Base-by-base conservation (phyloP, 768 basidiomycete genomes). In the Cyclocybe aegerita region DNA sequence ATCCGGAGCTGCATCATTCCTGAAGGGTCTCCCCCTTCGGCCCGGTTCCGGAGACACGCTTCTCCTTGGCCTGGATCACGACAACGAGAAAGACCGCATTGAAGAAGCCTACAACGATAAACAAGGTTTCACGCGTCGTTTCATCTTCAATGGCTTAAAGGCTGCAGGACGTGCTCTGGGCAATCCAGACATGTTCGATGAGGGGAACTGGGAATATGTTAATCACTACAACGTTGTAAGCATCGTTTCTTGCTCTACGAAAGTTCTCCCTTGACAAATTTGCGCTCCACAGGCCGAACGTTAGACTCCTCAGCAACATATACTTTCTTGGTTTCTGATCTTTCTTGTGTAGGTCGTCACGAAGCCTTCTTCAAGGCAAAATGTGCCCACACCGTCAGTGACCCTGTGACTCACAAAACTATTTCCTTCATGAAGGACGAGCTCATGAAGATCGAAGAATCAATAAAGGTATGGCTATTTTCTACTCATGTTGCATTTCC, bases 21-120 rank as follows among this genome's bases (percentile, higher is more conserved):
- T 99, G 44, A 75, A 76, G 6, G 82, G 83, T 2, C 71, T 98
- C 29, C 94, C 94, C 4, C 73, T 98, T 17, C 82, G 87, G 10
- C 71, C 88, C 8, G 80, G 85, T 5, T 75, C 71, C 14, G 85
- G 84, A 2, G 95, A 97, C 65, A 96, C 91, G 0, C 74, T 98
- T 7, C 71, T 98, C 2, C 76, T 99, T 8, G 95, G 95, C n/a
- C 70, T 98, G 39, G 96, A 98, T 66, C 91, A 93, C 49, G 81
- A 87, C 63, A 87, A 90, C 56, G 79, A 79, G 34, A 76, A 77
- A 48, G 64, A 69, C n/a, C 71, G 79, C 53, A 88, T 98, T 48
- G 90, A 95, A 63, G 65, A 72, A 14, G 95, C 95, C 0, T 98
- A 98, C 69, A 87, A 96, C 59, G 94, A 97, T 58, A 71, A 75